Conservation (phyloP, 345 rosid species). For the Laguncularia racemosa region DNA sequence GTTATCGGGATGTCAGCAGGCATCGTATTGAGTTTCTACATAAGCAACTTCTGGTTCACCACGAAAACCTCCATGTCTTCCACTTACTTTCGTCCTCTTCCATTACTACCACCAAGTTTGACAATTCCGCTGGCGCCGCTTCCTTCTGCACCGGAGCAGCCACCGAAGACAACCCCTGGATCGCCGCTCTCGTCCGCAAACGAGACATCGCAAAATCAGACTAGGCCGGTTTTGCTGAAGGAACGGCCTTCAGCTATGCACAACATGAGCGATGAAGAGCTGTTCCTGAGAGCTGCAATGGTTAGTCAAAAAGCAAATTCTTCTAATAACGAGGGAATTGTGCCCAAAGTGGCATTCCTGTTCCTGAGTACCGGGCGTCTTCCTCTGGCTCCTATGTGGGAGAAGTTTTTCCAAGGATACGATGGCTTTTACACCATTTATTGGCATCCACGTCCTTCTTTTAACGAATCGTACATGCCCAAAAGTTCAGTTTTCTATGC, state of each 20-base stretch:
- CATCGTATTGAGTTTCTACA: slow-evolving; percentile 23
- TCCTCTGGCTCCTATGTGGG: slow-evolving; percentile 70
- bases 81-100: not conserved
- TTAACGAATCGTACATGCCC: slow-evolving; percentile 24
- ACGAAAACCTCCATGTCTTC: not conserved
- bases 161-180: too few relatives aligned
- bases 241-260: slow-evolving; percentile 17
- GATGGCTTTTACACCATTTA: slow-evolving; percentile 58
- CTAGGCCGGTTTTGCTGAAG: not conserved
- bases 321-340: slow-evolving; percentile 5
- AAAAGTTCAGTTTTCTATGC: slow-evolving; percentile 44
- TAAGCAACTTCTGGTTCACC: slow-evolving; percentile 16
- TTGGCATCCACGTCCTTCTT: slow-evolving; percentile 61
- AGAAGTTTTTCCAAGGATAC: slow-evolving; percentile 56
- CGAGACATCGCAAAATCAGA: too few relatives aligned
- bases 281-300: slow-evolving; percentile 38
- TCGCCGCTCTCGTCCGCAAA: too few relatives aligned
- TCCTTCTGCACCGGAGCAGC: too few relatives aligned
- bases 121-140: not conserved
- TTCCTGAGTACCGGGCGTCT: slow-evolving; percentile 58
- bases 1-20: slow-evolving; percentile 36
- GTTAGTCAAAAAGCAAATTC: slow-evolving; percentile 4
- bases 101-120: not conserved
- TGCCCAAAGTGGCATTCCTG: slow-evolving; percentile 67
- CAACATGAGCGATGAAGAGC: slow-evolving; percentile 57